Conservation (phyloP, 768 basidiomycete species). For the Rhodotorula kratochvilovae region DNA sequence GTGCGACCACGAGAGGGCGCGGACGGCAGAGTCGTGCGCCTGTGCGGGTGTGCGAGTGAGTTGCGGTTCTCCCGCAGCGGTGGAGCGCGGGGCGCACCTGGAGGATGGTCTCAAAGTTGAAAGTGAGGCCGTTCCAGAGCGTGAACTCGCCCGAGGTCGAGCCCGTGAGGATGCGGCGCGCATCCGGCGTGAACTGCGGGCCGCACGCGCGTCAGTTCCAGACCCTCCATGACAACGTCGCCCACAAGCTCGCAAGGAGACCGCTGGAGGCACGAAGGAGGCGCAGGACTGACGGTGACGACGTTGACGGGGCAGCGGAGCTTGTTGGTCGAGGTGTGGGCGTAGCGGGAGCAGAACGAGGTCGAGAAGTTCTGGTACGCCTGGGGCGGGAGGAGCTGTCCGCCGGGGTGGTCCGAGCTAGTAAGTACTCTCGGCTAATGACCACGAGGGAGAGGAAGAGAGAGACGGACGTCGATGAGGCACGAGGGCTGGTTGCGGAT, state of each 20-base stretch:
- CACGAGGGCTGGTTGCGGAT: slow-evolving; percentile 73
- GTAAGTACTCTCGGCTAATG: no score
- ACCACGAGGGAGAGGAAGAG: neutral
- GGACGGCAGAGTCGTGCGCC: slow-evolving; percentile 91
- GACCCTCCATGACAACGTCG: no score
- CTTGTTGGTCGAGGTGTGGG: slow-evolving; percentile 98
- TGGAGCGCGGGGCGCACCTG: slow-evolving; percentile 61
- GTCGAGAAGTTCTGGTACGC: slow-evolving; percentile 90
- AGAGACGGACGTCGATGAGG: slow-evolving; percentile 68
- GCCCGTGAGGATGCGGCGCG: slow-evolving; percentile 84
- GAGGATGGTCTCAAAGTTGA: slow-evolving; percentile 99
- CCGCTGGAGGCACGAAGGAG: no score
- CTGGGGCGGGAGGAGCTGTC: slow-evolving; percentile 82
- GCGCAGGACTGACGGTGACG: slow-evolving; percentile 67
- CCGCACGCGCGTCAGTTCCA: neutral
- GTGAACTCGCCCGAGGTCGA: slow-evolving; percentile 97
- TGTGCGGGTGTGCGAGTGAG: slow-evolving; percentile 10
- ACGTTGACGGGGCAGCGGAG: slow-evolving; percentile 95
- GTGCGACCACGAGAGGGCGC: slow-evolving; percentile 82
- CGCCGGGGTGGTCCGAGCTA: no score
- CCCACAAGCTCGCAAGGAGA: no score
- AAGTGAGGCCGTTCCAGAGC: slow-evolving; percentile 96
- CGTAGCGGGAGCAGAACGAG: slow-evolving; percentile 91
- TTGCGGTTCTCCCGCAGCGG: neutral
- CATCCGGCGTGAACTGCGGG: slow-evolving; percentile 91